Evolutionary conservation across 2,329 filamentous ascomycete genomes (phyloP).

Genomic region (Eurotiales sp.): DNA sequence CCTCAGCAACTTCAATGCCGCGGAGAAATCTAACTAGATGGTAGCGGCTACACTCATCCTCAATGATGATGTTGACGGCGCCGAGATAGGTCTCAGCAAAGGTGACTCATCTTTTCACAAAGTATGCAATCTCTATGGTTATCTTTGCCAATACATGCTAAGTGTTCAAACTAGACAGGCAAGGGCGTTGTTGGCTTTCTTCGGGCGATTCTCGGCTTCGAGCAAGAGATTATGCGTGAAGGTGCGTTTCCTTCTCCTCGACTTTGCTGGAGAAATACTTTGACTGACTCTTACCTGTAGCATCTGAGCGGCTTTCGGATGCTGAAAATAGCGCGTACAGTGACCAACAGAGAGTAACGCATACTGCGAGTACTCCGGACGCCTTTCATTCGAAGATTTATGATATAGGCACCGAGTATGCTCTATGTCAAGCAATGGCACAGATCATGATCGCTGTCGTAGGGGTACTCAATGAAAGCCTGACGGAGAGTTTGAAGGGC

Average conservation of each 20-base stretch:
- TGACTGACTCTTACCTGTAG: constrained; percentile 39
- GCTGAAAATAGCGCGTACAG: constrained; percentile 73
- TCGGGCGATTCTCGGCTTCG: constrained; percentile 80
- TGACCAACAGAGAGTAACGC: constrained; percentile 72
- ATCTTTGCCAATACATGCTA: background rate
- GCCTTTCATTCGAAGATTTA: constrained; percentile 64
- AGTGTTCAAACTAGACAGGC: constrained; percentile 57
- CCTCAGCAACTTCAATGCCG: background rate
- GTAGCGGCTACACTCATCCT: constrained; percentile 69
- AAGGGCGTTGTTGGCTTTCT: constrained; percentile 80
- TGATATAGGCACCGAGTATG: constrained; percentile 79
- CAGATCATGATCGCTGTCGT: constrained; percentile 88
- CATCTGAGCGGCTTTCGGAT: constrained; percentile 65
- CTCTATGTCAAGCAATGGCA: constrained; percentile 76
- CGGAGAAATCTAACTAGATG: constrained; percentile 6
- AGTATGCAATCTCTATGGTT: constrained; percentile 37
- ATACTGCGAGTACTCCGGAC: constrained; percentile 51
- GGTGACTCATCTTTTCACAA: constrained; percentile 83
- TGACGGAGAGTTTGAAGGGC: constrained; percentile 84
- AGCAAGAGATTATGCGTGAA: constrained; percentile 85
- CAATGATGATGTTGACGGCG: constrained; percentile 84
- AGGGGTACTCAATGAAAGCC: constrained; percentile 83
- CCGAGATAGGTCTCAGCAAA: constrained; percentile 67
- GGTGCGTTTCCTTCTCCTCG: constrained; percentile 32
- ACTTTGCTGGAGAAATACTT: background rate